Evolutionary conservation across 345 rosid genomes (phyloP).

Genomic region (Punica granatum): DNA sequence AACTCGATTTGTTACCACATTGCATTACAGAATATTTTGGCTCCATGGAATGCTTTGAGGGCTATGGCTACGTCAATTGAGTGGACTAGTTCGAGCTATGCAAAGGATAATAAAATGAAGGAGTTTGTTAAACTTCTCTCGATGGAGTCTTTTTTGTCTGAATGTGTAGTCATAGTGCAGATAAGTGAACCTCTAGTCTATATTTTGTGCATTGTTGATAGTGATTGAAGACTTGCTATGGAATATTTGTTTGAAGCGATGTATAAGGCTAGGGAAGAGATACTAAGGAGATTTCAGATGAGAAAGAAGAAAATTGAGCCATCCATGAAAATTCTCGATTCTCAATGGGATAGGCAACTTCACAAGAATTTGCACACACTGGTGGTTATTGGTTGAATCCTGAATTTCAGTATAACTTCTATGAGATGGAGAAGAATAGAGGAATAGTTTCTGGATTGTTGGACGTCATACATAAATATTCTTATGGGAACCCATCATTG

Average conservation of each 20-base stretch:
- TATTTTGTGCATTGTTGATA: not conserved
- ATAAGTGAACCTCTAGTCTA: not conserved
- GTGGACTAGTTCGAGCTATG: not conserved
- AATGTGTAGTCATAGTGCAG: not conserved
- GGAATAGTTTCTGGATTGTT: not conserved
- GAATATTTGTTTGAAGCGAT: not conserved
- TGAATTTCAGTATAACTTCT: not conserved
- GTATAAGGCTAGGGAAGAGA: not conserved
- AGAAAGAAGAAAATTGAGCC: not conserved
- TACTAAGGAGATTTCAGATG: not conserved
- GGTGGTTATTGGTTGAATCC: not conserved
- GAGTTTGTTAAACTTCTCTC: not conserved
- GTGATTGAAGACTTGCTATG: not conserved
- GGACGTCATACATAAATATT: not conserved
- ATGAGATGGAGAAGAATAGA: not conserved
- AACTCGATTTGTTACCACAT: not conserved
- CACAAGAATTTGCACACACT: not conserved
- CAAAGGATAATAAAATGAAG: not conserved
- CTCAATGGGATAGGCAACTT: not conserved
- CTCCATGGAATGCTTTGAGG: not conserved
- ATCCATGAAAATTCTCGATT: not conserved
- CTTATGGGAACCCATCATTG: not conserved
- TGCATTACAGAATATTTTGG: not conserved
- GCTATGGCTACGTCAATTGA: not conserved
- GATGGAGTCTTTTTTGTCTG: not conserved